Evolutionary conservation across 495 filamentous ascomycete species (phyloP), one percentile per base, ranked within the genome.

Genomic region (Penicillium subrubescens): DNA sequence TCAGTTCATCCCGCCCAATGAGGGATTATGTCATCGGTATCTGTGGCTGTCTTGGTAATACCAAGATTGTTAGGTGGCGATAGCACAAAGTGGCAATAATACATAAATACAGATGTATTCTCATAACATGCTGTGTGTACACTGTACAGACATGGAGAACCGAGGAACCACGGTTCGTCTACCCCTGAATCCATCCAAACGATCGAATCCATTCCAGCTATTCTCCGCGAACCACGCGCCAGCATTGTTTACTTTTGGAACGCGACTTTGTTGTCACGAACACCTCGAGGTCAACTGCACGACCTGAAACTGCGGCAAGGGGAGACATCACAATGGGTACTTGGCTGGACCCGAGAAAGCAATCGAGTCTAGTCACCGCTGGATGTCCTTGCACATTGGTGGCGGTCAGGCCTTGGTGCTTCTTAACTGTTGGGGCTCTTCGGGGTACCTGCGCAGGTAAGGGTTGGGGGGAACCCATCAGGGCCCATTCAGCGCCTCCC

Each of bases 151-250:
- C 39, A 54, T 66, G 21, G 21, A 53, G 34, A 60, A 50, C 51
- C 51, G 51, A 57, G 55, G 68, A 75, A 72, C 75, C 77, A 70
- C 71, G 77, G 77, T 77, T 75, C 73, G 65, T 69, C 66, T 73
- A 75, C 75, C 77, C 65, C 65, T 68, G 70, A 72, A 67, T 65
- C 62, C 62, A 54, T 39, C 44, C 48, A 48, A 25, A 48, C 14
- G 2, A 15, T 44, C 43, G 43, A 44, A 60, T 37, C n/a, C 21
- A 15, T 58, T 8, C 25, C 44, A 48, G 44, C 44, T 48, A 25
- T 51, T 46, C 63, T 64, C 53, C 59, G 57, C 54, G 58, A 70
- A 67, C 57, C 65, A 62, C 61, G 65, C 62, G 66, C 15, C n/a
- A 27, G 27, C 46, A 54, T 66, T 73, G 63, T 73, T 73, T 75